Evolutionary conservation across 768 basidiomycete species (phyloP).

Genomic region (Serpula lacrymans): DNA sequence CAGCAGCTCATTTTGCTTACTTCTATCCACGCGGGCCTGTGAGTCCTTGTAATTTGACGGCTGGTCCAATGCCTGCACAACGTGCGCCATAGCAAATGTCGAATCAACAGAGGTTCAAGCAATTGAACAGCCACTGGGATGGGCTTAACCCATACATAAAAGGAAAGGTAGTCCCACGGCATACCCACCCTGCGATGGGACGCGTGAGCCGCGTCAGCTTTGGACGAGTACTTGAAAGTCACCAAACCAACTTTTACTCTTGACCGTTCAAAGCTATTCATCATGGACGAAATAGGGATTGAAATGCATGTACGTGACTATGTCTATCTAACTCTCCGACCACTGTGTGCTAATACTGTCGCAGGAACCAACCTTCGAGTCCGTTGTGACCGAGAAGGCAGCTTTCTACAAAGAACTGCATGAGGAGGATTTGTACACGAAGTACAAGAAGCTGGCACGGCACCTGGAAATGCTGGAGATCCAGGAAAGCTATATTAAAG

Average conservation of each 20-base stretch:
- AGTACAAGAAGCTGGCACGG: slow-evolving; percentile 93
- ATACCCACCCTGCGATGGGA: slow-evolving; percentile 13
- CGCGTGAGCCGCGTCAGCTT: slow-evolving; percentile 24
- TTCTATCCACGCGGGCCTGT: slow-evolving; percentile 74
- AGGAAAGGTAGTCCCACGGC: slow-evolving; percentile 27
- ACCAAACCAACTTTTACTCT: neutral
- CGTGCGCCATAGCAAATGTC: slow-evolving; percentile 66
- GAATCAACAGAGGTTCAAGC: neutral
- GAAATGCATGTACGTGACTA: slow-evolving; percentile 63
- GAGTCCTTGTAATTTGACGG: slow-evolving; percentile 98
- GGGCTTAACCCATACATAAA: too few relatives aligned
- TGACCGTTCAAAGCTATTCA: slow-evolving; percentile 10
- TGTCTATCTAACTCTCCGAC: slow-evolving; percentile 3
- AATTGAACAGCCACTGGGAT: neutral
- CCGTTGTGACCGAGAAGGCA: slow-evolving; percentile 85
- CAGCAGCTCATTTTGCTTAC: slow-evolving; percentile 77
- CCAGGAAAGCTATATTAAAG: slow-evolving; percentile 96
- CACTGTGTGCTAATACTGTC: neutral
- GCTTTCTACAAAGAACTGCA: slow-evolving; percentile 84
- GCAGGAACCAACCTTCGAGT: slow-evolving; percentile 88
- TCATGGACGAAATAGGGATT: slow-evolving; percentile 90
- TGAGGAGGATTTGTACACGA: slow-evolving; percentile 91
- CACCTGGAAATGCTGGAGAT: slow-evolving; percentile 95
- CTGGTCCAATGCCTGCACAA: slow-evolving; percentile 81
- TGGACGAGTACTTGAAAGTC: too few relatives aligned